Evolutionary conservation across 2,329 filamentous ascomycete genomes (phyloP), one percentile per base, ranked within the genome.

Genomic region (Diaporthe velutina): DNA sequence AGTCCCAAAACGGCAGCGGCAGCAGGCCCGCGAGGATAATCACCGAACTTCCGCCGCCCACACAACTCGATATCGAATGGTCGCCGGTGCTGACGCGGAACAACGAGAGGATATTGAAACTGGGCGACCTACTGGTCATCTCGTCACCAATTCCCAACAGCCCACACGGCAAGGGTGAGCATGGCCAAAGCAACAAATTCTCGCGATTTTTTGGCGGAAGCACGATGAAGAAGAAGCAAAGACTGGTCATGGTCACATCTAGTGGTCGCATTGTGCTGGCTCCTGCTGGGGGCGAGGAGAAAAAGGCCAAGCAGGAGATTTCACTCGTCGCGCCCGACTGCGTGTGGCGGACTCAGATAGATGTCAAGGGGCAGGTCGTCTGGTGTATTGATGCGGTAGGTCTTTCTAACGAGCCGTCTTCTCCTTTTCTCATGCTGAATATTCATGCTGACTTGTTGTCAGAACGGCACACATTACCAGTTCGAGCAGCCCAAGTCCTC

Each of bases 31-130:
- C 94, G 2, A 89, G 95, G 76, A 92, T 98, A 75, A 97, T 99
- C 76, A 98, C 97, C 1, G 97, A 99, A 83, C 88, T 99, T 13
- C 95, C 97, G 22, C 96, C 97, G n/a, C 97, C 97, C 0, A 98
- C 94, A 68, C 97, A 98, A 83, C 87, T 99, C 35, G 97, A 99
- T 81, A 98, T 99, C 74, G 97, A 99, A 84, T 99, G 97, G 97
- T 98, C 96, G 0, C 97, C 97, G 0, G 96, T 99, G 6, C 87
- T 99, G 73, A 98, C 94, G 13, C 92, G 93, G 80, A 93, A 92
- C 75, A 98, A 98, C 80, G 97, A 99, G 84, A 91, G 97, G 48
- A 99, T 99, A 78, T 84, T 99, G 77, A 98, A 98, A 83, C 88
- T 99, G 30, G 97, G 97, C 2, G 98, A 99, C 80, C 86, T 98